Percentiles rank a stretch among this genome's conserved stretches.
Evolutionary conservation across 176 grass and related monocot genomes (phyloP).

Genomic region (Calamus simplicifolius): DNA sequence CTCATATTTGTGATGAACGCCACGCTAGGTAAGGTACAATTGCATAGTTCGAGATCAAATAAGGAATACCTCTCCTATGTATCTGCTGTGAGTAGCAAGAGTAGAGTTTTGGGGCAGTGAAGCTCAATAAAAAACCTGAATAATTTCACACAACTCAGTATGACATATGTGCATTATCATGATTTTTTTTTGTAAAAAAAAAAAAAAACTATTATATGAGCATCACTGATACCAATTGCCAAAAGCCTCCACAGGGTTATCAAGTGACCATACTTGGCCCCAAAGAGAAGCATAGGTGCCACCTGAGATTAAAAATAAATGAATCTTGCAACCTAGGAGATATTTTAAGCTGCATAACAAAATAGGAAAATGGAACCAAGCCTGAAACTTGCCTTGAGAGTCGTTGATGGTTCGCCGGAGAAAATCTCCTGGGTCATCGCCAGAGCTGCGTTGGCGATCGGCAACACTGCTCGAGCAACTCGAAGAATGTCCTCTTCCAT

Average conservation of each 20-base stretch:
- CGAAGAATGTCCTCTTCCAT: slow-evolving; percentile 69
- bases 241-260: slow-evolving; percentile 48
- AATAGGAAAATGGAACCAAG: slow-evolving; percentile 1
- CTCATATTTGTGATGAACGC: too few species aligned
- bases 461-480: slow-evolving; percentile 36
- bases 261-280: slow-evolving; percentile 59
- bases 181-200: neutral
- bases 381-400: slow-evolving; percentile 66
- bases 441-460: slow-evolving; percentile 51
- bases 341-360: neutral
- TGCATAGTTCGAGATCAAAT: neutral
- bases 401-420: slow-evolving; percentile 74
- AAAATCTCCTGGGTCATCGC: slow-evolving; percentile 62
- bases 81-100: slow-evolving; percentile 60
- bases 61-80: slow-evolving; percentile 43
- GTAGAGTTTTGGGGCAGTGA: slow-evolving; percentile 75
- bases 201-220: neutral
- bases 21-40: too few species aligned
- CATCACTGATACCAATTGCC: slow-evolving; percentile 45
- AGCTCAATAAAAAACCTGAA: slow-evolving; percentile 80
- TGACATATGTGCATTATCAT: neutral
- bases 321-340: neutral
- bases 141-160: slow-evolving; percentile 20
- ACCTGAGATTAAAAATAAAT: slow-evolving; percentile 33
- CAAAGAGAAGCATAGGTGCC: slow-evolving; percentile 53